Conservation (phyloP, 306 rosid genomes). For the Oxytropis ochrocephala region DNA sequence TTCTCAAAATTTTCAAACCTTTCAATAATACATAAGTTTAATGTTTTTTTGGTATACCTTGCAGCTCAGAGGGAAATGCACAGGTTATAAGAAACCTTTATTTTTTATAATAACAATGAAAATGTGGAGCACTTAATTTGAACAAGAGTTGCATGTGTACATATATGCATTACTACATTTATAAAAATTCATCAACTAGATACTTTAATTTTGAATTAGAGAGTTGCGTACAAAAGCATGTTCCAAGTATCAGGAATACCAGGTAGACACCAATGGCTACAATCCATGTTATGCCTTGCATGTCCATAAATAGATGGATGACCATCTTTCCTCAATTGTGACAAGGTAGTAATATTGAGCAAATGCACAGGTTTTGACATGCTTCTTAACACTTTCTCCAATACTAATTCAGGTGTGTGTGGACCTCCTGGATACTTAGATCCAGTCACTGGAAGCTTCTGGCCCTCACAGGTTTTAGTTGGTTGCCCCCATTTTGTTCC, state of each 20-base stretch:
- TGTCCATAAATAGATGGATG: slow-evolving; percentile 65
- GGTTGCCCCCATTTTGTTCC: slow-evolving; percentile 43
- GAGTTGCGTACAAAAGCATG: slow-evolving; percentile 39
- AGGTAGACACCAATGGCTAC: slow-evolving; percentile 81
- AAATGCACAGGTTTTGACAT: slow-evolving; percentile 38
- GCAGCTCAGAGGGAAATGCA: no score
- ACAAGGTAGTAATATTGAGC: slow-evolving; percentile 48
- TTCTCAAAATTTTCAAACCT: no score
- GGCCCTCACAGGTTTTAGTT: slow-evolving; percentile 31
- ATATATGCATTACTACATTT: neutral
- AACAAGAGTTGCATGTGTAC: slow-evolving; percentile 12
- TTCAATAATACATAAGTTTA: no score
- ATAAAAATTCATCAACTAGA: slow-evolving; percentile 47
- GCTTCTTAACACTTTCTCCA: slow-evolving; percentile 38
- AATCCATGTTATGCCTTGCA: slow-evolving; percentile 55
- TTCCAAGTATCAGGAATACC: slow-evolving; percentile 86
- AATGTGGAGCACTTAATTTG: no score
- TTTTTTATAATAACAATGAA: no score
- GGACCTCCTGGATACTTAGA: slow-evolving; percentile 29
- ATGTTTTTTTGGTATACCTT: no score
- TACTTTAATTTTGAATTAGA: slow-evolving; percentile 35
- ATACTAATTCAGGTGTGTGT: slow-evolving; percentile 44
- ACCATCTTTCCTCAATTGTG: slow-evolving; percentile 63
- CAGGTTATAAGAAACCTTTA: no score
- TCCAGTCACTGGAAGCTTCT: slow-evolving; percentile 30